These are phyloP conservation scores for Cyberlindnera xishuangbannaensis DNA, from an alignment of 805 yeast species.

Conservation along the genomic window DNA sequence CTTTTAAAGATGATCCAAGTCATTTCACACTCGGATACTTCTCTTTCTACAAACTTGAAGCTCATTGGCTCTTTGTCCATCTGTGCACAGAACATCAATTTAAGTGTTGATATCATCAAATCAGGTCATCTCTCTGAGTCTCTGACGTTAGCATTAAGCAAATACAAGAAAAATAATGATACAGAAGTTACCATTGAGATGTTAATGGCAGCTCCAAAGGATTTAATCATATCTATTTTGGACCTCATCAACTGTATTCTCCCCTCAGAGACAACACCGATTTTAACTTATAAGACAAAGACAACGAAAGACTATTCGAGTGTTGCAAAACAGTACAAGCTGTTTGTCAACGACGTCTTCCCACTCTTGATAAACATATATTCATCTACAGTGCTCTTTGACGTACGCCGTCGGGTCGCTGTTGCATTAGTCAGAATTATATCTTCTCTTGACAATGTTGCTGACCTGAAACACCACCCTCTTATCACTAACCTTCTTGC, in stretches of 20 bases:
- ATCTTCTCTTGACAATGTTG: conserved; percentile 32
- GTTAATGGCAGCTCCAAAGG: conserved; percentile 67
- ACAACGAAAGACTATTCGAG: conserved; percentile 20
- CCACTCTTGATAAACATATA: conserved; percentile 56
- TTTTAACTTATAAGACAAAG: conserved; percentile 19
- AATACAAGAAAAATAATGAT: conserved; percentile 35
- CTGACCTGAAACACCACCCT: conserved; percentile 27
- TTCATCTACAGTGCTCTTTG: conserved; percentile 66
- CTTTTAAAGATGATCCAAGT: conserved; percentile 28
- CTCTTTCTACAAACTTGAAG: conserved; percentile 27
- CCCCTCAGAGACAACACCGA: conserved; percentile 38
- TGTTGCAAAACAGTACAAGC: conserved; percentile 21
- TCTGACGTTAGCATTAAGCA: conserved; percentile 44
- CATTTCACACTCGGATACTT: conserved; percentile 26
- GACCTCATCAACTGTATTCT: conserved; percentile 51
- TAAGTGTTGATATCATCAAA: conserved; percentile 40
- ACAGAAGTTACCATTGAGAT: conserved; percentile 54
- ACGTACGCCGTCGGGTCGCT: conserved; percentile 52
- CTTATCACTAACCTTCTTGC: conserved; percentile 47
- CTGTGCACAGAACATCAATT: conserved; percentile 34
- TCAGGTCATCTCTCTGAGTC: conserved; percentile 43
- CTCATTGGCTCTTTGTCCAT: conserved; percentile 38
- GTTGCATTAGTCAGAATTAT: conserved; percentile 49
- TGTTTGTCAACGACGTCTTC: conserved; percentile 43
- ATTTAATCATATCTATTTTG: conserved; percentile 49